A percentile compares a stretch with the other conserved stretches of the same genome.
phyloP scores from a whole-genome alignment of 495 filamentous ascomycete species.

The Penicillium psychrofluorescens region DNA sequence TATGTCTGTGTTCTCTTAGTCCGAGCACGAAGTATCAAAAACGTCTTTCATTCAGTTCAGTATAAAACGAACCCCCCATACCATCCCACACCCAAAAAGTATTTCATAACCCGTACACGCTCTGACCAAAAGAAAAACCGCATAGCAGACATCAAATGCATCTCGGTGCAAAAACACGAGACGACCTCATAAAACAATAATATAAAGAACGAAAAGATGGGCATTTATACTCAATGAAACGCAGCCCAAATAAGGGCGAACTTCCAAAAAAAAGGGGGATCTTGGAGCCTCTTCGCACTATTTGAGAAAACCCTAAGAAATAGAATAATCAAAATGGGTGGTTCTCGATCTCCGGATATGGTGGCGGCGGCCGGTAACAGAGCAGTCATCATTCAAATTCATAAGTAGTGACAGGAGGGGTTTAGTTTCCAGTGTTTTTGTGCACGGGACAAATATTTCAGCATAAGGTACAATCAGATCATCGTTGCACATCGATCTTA shows the following conservation, averaged over 20 bases:
- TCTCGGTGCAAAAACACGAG: background rate
- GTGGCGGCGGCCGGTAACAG: constrained; percentile 27
- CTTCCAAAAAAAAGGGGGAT: constrained; percentile 2
- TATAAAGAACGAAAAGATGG: constrained; percentile 10
- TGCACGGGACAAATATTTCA: too few relatives aligned
- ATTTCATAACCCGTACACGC: background rate
- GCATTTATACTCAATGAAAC: constrained; percentile 19
- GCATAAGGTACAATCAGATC: too few relatives aligned
- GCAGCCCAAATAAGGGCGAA: constrained; percentile 2
- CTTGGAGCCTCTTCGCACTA: too few relatives aligned
- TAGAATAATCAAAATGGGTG: background rate
- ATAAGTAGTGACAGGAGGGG: too few relatives aligned
- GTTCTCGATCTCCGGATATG: constrained; percentile 17
- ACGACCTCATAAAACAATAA: constrained; percentile 7
- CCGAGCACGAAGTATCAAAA: background rate
- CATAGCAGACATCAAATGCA: too few relatives aligned
- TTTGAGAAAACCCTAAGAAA: background rate
- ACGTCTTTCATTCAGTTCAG: background rate
- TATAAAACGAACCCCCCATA: background rate
- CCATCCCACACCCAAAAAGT: too few relatives aligned
- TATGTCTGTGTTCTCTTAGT: background rate
- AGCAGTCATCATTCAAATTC: too few relatives aligned
- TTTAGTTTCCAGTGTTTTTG: too few relatives aligned
- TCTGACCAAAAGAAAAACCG: constrained; percentile 1
- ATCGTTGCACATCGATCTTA: too few relatives aligned